Percentiles rank a stretch among this genome's conserved stretches.
phyloP scores from a whole-genome alignment of 192 early-diverging fungal species.

The Thamnidium elegans region DNA sequence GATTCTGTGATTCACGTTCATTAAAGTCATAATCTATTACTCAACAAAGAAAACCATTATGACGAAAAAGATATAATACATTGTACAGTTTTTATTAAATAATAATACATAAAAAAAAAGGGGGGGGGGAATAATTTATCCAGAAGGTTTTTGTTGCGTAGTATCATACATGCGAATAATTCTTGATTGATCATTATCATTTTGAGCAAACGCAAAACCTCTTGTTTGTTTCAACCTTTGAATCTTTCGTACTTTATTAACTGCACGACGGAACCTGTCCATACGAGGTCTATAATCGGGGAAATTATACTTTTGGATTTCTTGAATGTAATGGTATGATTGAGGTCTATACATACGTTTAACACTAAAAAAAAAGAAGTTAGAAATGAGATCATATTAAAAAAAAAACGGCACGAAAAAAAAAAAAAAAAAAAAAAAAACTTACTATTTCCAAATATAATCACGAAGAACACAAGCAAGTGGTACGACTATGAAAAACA shows the following conservation, averaged over 20 bases:
- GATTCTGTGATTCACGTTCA: too few species aligned
- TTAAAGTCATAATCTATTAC: too few species aligned
- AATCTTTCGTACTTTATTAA: constrained; percentile 90
- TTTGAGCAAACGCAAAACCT: constrained; percentile 97
- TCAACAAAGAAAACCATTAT: too few species aligned
- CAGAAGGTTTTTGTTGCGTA: constrained; percentile 47
- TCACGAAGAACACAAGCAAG: constrained; percentile 79
- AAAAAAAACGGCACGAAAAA: not conserved
- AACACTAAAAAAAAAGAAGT: constrained; percentile 40
- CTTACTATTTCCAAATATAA: constrained; percentile 94
- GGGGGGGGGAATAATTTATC: constrained; percentile 30
- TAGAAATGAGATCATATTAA: not conserved
- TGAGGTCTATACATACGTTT: constrained; percentile 75
- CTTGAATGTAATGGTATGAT: constrained; percentile 94
- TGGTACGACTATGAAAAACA: constrained; percentile 79
- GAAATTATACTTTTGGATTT: constrained; percentile 98
- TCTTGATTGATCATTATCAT: constrained; percentile 82
- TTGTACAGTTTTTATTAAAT: too few species aligned
- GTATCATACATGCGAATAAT: constrained; percentile 53
- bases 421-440: too few species aligned
- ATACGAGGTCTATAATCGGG: constrained; percentile 95
- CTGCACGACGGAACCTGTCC: constrained; percentile 96
- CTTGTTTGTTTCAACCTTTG: constrained; percentile 87
- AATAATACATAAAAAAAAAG: too few species aligned
- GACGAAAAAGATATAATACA: too few species aligned